Evolutionary conservation across 1,284 basidiomycete genomes (phyloP), one percentile per base, ranked within the genome.

Genomic region (Pseudozyma sp.): DNA sequence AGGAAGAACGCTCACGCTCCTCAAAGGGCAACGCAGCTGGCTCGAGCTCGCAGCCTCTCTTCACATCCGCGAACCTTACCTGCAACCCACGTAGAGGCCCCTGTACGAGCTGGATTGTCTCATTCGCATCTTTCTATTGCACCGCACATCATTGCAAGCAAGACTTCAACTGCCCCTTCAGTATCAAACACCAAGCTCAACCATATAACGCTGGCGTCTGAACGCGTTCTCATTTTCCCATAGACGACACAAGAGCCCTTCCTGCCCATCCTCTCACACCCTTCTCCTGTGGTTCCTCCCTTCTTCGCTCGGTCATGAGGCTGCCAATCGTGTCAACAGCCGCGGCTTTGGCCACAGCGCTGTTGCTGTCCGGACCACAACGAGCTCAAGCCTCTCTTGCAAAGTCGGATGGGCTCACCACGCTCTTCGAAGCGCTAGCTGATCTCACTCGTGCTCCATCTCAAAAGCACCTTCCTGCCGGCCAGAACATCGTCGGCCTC

Each of bases 391-490:
- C 68, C 5, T 75, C 73, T 2, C 60, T 75, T 7, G 64, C 65
- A 43, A 62, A 65, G 42, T 68, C 66, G 1, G 48, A 52, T 9
- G 56, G 64, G n/a, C 55, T 69, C 47, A 65, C 49, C 39, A 55
- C 58, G 17, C 58, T 77, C 39, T 77, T 51, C 56, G 51, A 74
- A 24, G 67, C 54, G 31, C 63, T 78, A 7, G 75, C 68, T 3
- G 75, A 78, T 47, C 47, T 75, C 30, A 65, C 64, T 14, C 73
- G 73, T 31, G 50, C 68, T 29, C 45, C 60, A 13, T 54, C 50
- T 2, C 49, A 56, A 16, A 71, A 59, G 55, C 73, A 68, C 43
- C 68, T 75, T 17, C 54, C 55, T 10, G 34, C 46, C 19, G 61
- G 14, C 5, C 17, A 48, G 11, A 54, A 56, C 16, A 54, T 62